Base-by-base conservation (phyloP, 1,284 basidiomycete genomes). In the Cystobasidium pallidum region DNA sequence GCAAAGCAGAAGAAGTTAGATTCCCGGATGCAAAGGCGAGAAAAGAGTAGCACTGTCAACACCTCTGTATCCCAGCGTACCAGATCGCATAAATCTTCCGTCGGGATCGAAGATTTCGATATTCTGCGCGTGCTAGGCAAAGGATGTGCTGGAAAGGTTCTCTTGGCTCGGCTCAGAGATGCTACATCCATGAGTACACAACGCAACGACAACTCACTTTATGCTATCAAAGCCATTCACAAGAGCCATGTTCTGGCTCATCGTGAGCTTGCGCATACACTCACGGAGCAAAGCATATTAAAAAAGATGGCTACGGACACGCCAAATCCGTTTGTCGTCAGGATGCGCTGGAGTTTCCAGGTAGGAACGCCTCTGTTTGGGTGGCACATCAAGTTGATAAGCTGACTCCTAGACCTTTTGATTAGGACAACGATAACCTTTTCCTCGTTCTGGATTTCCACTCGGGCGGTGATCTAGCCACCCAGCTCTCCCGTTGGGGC, bases 401-500 rank as follows among this genome's bases (percentile, higher is more conserved):
- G 52, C 72, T 30, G 39, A 61, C 13, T 8, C 39, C 30, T 24
- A 4, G 19, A 10, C 3, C 26, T 30, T 43, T 11, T n/a, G 24
- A 24, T 45, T 34, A 68, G 64, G 94, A 97, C 82, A 89, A 90
- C 81, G 92, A 95, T 81, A 94, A 95, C 80, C 83, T 97, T 72
- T 96, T 93, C 82, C 85, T 93, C 78, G 89, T 92, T 57, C 91
- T 93, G 89, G 93, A 96, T 81, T 96, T 96, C 82, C 93, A 96
- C 79, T 91, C 92, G 45, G 94, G 94, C 52, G 94, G 95, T 65
- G 95, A 98, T 81, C 86, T 98, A 51, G 94, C 94, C 8, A 97
- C 94, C 15, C 94, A 97, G 81, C 88, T 98, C 74, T 92, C 93
- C 64, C 87, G 93, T 52, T 94, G 93, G 90, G 94, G 94, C 15